Conservation (phyloP, 768 basidiomycete species). For the Lentinula aciculospora region DNA sequence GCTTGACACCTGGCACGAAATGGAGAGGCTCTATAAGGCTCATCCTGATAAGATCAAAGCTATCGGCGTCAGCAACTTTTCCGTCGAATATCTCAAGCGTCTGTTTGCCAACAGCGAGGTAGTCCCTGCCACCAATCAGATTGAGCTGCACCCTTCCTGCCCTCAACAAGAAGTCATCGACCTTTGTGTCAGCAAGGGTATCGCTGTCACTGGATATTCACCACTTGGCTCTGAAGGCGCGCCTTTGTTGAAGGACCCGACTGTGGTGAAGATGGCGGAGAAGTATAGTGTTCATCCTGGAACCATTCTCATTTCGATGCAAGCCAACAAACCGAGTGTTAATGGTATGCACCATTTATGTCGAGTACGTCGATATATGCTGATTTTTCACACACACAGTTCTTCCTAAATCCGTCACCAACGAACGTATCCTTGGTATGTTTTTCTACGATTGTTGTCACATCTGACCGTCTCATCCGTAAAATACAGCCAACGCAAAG, state of each 20-base stretch:
- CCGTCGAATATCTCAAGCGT: conserved; percentile 54
- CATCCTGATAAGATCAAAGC: conserved; percentile 69
- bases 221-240: conserved; percentile 71
- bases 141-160: conserved; percentile 72
- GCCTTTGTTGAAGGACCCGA: conserved; percentile 56
- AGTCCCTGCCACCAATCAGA: conserved; percentile 75
- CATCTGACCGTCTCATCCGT: not conserved
- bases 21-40: conserved; percentile 65
- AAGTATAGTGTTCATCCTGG: conserved; percentile 55
- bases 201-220: conserved; percentile 73
- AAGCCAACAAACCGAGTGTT: conserved; percentile 60
- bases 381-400: conserved; percentile 32
- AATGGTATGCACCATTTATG: conserved; percentile 30
- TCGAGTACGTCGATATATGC: not conserved
- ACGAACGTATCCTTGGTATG: conserved; percentile 53
- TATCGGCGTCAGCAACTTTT: conserved; percentile 78
- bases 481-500: conserved; percentile 44
- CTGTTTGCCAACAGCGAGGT: conserved; percentile 53
- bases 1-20: conserved; percentile 71
- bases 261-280: conserved; percentile 56
- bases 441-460: not conserved
- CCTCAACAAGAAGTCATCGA: conserved; percentile 61
- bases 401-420: conserved; percentile 74
- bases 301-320: conserved; percentile 67
- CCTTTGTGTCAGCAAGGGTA: conserved; percentile 58